phyloP scores from a whole-genome alignment of 2,329 filamentous ascomycete species.

The Colletotrichum siamense region DNA sequence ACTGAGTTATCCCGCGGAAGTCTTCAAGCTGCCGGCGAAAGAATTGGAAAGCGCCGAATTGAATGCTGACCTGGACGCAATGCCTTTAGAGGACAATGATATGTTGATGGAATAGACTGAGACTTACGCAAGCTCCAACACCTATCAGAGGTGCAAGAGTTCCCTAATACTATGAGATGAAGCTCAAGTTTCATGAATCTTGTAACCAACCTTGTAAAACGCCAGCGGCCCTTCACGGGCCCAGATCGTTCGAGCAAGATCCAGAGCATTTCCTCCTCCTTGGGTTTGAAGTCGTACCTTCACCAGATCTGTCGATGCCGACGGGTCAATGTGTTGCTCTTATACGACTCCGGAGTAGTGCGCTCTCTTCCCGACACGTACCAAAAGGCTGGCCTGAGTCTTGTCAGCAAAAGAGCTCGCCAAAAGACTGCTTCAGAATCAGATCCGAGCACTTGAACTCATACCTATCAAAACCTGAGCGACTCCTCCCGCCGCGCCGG shows the following conservation, averaged over 20 bases:
- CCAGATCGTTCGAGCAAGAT: neutral
- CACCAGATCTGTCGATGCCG: neutral
- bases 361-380: neutral
- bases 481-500: neutral
- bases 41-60: neutral
- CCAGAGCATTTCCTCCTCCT: neutral
- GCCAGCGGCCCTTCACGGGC: neutral
- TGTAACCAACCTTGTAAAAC: neutral
- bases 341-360: neutral
- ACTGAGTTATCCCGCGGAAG: neutral
- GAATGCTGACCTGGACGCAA: neutral
- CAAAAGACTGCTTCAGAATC: neutral
- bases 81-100: neutral
- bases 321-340: neutral
- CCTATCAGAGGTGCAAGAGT: neutral
- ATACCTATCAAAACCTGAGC: neutral
- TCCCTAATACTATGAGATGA: neutral
- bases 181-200: neutral
- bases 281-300: neutral
- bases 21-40: neutral
- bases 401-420: accelerated
- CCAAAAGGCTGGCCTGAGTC: neutral
- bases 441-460: neutral
- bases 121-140: neutral
- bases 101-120: neutral